These are phyloP conservation scores for Ustilago lituana DNA, from an alignment of 1,284 basidiomycete genomes.

Conservation along the genomic window DNA sequence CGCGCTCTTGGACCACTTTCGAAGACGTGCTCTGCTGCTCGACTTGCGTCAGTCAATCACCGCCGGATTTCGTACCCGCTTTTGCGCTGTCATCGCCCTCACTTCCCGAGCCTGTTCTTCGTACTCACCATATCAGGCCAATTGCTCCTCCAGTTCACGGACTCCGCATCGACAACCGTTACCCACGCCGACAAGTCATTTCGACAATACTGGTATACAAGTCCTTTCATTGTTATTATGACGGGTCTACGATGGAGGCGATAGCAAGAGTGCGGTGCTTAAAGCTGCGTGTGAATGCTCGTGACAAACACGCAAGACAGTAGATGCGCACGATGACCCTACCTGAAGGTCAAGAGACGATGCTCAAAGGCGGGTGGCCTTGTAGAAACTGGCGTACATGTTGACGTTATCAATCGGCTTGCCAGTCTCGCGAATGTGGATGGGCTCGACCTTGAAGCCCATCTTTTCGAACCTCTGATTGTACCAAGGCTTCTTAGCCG, in stretches of 20 bases:
- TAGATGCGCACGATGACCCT: not conserved
- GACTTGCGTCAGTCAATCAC: constrained; percentile 16
- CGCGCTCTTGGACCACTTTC: too few species aligned
- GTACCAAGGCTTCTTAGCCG: constrained; percentile 80
- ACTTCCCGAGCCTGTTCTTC: too few species aligned
- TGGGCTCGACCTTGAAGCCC: constrained; percentile 63
- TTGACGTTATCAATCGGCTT: constrained; percentile 74
- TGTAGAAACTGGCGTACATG: constrained; percentile 71
- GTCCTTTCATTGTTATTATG: constrained; percentile 2
- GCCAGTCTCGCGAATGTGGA: constrained; percentile 65
- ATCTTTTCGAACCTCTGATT: constrained; percentile 72
- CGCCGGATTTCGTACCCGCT: too few species aligned
- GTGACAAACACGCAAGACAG: too few species aligned
- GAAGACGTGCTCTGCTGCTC: constrained; percentile 31
- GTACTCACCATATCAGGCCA: too few species aligned
- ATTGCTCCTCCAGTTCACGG: too few species aligned
- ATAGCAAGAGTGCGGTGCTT: too few species aligned
- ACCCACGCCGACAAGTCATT: too few species aligned
- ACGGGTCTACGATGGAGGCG: too few species aligned
- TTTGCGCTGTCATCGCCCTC: too few species aligned
- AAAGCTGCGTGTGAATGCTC: too few species aligned
- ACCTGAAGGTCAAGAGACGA: not conserved
- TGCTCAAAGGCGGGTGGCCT: constrained; percentile 60
- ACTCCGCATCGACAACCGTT: too few species aligned
- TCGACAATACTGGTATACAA: constrained; percentile 3